Evolutionary conservation across 1,284 basidiomycete species (phyloP).

Genomic region (Mycosarcoma mackinlayi): DNA sequence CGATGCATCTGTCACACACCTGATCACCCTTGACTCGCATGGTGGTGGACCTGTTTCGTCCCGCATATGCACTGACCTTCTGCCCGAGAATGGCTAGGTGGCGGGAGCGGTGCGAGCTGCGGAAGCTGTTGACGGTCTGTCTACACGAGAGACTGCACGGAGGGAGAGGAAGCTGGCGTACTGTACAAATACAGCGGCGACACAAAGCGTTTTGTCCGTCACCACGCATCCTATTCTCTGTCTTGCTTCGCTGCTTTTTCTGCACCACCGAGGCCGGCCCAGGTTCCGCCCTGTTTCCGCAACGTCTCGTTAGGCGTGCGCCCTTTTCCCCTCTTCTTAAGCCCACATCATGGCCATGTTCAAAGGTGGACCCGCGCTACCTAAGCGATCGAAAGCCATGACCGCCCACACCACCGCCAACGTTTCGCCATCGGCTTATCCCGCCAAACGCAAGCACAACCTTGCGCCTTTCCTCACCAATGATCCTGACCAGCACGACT

Average conservation of each 20-base stretch:
- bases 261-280: neutral
- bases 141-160: too few relatives aligned
- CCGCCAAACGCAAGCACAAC: slow-evolving; percentile 12
- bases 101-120: too few relatives aligned
- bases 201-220: neutral
- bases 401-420: neutral
- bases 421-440: neutral
- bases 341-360: slow-evolving; percentile 8
- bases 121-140: neutral
- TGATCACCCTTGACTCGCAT: slow-evolving; percentile 1
- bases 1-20: slow-evolving; percentile 1
- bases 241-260: neutral
- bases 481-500: neutral
- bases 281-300: neutral
- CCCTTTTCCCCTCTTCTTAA: too few relatives aligned
- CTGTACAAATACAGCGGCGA: slow-evolving; percentile 4
- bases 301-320: too few relatives aligned
- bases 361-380: slow-evolving; percentile 30
- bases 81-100: too few relatives aligned
- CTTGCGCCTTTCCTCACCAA: slow-evolving; percentile 25
- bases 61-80: slow-evolving; percentile 7
- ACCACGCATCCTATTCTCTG: neutral
- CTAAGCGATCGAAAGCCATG: slow-evolving; percentile 13
- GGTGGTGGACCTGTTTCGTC: neutral
- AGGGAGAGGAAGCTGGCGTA: too few relatives aligned